Evolutionary conservation across 106 monocot genomes (phyloP), one percentile per base, ranked within the genome.

Genomic region (Hemerocallis citrina): DNA sequence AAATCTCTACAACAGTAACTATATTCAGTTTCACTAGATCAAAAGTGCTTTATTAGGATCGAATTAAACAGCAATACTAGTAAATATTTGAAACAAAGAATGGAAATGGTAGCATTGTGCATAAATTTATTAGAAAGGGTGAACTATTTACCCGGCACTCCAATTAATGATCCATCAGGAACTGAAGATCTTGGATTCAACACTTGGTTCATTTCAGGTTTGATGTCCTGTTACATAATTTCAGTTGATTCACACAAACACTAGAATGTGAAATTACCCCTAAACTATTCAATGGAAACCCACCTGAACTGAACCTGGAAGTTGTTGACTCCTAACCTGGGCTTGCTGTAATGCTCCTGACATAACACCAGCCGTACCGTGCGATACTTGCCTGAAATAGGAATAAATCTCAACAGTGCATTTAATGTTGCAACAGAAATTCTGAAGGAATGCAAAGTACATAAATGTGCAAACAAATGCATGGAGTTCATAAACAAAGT

Each of bases 91-190:
- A n/a, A n/a, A n/a, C n/a, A n/a, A n/a, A n/a, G n/a, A n/a, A n/a
- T n/a, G n/a, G n/a, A n/a, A n/a, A n/a, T n/a, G n/a, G n/a, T n/a
- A 38, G 37, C 11, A 38, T 11, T 38, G 7, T 11, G 37, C 11
- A 38, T 38, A 58, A 3, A 60, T 82, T 85, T 72, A 91, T 85
- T 16, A 82, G 79, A 6, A 91, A 76, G 32, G 91, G 91, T 85
- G 6, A 57, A 57, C 31, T 57, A 27, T 16, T 16, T 65, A 89
- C 89, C 89, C 63, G 72, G 84, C 37, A 79, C 64, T 64, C 90
- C 85, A 64, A 79, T 74, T 55, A 90, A 68, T 62, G 90, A 76
- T 34, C 73, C 75, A 77, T 90, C 90, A 74, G 75, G 35, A 33
- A 35, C 79, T 36, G 74, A 67, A 45, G 70, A 69, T 76, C 85